These are phyloP conservation scores for Caulochytrium protostelioides DNA, from an alignment of 371 early-diverging fungal genomes.

Conservation along the genomic window DNA sequence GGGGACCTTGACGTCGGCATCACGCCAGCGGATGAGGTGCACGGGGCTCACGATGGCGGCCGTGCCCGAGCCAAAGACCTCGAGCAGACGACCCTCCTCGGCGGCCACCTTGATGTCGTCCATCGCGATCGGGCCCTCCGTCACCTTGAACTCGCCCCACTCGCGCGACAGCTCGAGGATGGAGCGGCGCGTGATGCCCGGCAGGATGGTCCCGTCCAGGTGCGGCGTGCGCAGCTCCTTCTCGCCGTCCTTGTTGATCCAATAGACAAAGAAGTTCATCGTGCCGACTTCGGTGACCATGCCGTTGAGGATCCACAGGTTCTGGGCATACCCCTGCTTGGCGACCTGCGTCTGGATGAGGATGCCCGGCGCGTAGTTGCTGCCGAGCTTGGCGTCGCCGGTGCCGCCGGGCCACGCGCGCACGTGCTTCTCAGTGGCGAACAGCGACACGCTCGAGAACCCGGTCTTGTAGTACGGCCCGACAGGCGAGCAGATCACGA, in stretches of 20 bases:
- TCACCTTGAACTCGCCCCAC: constrained; percentile 81
- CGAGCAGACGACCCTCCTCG: constrained; percentile 46
- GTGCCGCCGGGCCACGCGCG: constrained; percentile 96
- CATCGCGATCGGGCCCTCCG: constrained; percentile 70
- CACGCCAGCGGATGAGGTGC: constrained; percentile 51
- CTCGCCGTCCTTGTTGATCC: constrained; percentile 51
- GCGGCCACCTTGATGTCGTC: constrained; percentile 47
- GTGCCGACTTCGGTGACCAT: constrained; percentile 45
- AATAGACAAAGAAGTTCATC: constrained; percentile 80
- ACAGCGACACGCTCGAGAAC: constrained; percentile 64
- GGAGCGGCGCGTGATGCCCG: constrained; percentile 92
- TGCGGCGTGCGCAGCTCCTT: constrained; percentile 75
- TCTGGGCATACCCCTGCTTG: constrained; percentile 69
- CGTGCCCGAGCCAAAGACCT: constrained; percentile 86
- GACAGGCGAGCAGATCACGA: constrained; percentile 81
- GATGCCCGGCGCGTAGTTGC: constrained; percentile 67
- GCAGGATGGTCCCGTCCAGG: constrained; percentile 85
- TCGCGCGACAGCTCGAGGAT: constrained; percentile 53
- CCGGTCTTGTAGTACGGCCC: constrained; percentile 91
- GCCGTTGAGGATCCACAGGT: constrained; percentile 54
- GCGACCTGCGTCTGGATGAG: constrained; percentile 72
- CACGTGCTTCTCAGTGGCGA: constrained; percentile 59
- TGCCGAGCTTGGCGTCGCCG: constrained; percentile 81
- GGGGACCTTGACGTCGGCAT: constrained; percentile 46
- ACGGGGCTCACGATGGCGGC: constrained; percentile 88